Evolutionary conservation across 352 stramenopile species (phyloP).

Genomic region (Phytophthora colocasiae): DNA sequence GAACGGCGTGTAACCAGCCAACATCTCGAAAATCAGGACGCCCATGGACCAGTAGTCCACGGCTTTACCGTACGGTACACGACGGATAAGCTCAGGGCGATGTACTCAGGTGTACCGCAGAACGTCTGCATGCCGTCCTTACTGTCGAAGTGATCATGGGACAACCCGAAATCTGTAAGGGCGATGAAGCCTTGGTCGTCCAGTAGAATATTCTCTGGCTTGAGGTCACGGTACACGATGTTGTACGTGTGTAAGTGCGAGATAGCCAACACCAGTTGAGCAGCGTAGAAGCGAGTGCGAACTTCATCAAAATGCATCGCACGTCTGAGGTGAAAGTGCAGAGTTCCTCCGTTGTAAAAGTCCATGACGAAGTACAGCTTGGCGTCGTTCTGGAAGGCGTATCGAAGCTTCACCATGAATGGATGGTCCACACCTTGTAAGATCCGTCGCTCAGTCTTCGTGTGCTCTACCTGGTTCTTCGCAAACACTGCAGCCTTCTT

Average conservation of each 20-base stretch:
- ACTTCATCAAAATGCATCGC: conserved; percentile 76
- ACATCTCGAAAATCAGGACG: conserved; percentile 88
- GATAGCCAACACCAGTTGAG: conserved; percentile 83
- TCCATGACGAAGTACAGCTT: conserved; percentile 93
- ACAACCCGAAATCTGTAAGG: conserved; percentile 91
- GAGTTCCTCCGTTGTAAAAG: conserved; percentile 87
- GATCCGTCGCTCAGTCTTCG: conserved; percentile 90
- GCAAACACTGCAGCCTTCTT: conserved; percentile 90
- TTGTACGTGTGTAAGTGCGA: conserved; percentile 87
- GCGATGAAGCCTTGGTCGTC: conserved; percentile 86
- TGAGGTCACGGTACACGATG: conserved; percentile 89
- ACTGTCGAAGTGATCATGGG: conserved; percentile 77
- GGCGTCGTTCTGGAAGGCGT: conserved; percentile 85
- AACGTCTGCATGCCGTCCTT: conserved; percentile 86
- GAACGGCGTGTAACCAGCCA: conserved; percentile 82
- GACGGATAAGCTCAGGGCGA: conserved; percentile 82
- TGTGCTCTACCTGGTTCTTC: conserved; percentile 93
- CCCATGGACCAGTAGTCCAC: conserved; percentile 92
- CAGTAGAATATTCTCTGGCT: conserved; percentile 89
- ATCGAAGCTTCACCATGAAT: conserved; percentile 88
- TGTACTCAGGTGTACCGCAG: conserved; percentile 88
- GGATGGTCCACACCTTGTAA: conserved; percentile 87
- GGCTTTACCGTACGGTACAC: conserved; percentile 73
- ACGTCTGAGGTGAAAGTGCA: conserved; percentile 84
- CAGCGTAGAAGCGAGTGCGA: conserved; percentile 79